Base-by-base conservation (phyloP, 192 early-diverging fungal genomes). In the Backusella tarrabulga region DNA sequence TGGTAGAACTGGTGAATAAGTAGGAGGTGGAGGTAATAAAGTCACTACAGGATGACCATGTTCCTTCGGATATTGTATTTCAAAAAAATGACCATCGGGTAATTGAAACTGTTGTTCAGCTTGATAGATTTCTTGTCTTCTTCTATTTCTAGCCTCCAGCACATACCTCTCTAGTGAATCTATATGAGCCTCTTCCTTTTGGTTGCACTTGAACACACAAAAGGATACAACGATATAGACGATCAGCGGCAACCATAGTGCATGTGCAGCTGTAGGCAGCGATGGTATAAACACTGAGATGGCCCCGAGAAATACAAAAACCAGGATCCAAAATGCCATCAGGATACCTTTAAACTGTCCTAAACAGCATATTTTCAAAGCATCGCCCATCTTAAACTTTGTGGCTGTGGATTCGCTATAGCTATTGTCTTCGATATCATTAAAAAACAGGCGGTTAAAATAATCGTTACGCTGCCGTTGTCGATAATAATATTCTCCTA, bases 11-110 rank as follows among this genome's bases (percentile, higher is more conserved):
- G 21, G 56, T 63, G 56, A 63, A 63, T 75, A 75, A 14, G 34
- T 75, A 26, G 73, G 73, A 32, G 73, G 73, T 32, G 73, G 73
- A 9, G 73, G 73, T 40, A 75, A 66, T 29, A 75, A 52, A 9
- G 73, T 75, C 35, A 75, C 73, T 19, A 75, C 40, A 17, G 73
- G 73, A 67, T 75, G 73, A 8, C 21, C 11, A 19, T 75, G 73
- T 38, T 75, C 73, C 23, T 75, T 75, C 6, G 19, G 54, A 23
- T 75, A 67, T 36, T 67, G 34, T 21, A 67, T 75, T 26, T 67
- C 56, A 60, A 75, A 75, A 21, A 66, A 75, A 52, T 75, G 66
- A 6, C 6, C 66, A 36, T 75, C 73, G 2, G 73, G 73, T 21
- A 75, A 60, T 36, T 63, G 54, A 56, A 75, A 67, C 4, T 50